Conservation (phyloP, 2,329 filamentous ascomycete genomes). For the Pseudogymnoascus sp. region DNA sequence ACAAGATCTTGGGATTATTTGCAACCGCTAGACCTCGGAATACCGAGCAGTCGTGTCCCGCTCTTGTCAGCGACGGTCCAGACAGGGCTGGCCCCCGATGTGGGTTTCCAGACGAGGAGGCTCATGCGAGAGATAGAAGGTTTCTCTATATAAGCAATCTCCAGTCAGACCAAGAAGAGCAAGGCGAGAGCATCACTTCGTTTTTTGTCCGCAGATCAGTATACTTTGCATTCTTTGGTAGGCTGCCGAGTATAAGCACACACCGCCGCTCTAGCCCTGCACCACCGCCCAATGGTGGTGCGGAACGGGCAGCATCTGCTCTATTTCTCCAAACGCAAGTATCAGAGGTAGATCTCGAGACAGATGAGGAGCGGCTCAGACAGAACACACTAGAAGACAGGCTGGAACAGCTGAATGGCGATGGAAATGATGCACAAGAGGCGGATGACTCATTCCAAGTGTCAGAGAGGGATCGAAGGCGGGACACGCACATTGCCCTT, state of each 20-base stretch:
- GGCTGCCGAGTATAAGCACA: slow-evolving; percentile 5
- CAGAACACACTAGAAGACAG: not conserved
- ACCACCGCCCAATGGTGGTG: not conserved
- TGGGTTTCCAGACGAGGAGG: not conserved
- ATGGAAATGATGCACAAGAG: not conserved
- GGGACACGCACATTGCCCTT: not conserved
- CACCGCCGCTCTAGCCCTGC: not conserved
- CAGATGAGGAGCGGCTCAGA: not conserved
- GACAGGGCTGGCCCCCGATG: not conserved
- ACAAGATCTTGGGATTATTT: not conserved
- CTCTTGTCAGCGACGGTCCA: not conserved
- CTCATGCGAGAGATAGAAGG: not conserved
- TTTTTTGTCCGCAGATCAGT: slow-evolving; percentile 17
- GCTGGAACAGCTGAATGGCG: not conserved
- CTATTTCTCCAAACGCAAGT: not conserved
- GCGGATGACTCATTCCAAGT: not conserved
- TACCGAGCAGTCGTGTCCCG: not conserved
- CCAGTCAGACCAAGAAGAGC: slow-evolving; percentile 11
- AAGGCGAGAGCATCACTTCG: slow-evolving; percentile 15
- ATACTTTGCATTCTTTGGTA: slow-evolving; percentile 19
- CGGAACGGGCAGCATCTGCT: not conserved
- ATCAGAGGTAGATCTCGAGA: not conserved
- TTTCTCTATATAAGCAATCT: slow-evolving; percentile 11
- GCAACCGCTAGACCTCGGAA: not conserved
- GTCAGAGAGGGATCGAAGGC: not conserved